phyloP scores from a whole-genome alignment of 75 land plant species.

The Larix kaempferi region DNA sequence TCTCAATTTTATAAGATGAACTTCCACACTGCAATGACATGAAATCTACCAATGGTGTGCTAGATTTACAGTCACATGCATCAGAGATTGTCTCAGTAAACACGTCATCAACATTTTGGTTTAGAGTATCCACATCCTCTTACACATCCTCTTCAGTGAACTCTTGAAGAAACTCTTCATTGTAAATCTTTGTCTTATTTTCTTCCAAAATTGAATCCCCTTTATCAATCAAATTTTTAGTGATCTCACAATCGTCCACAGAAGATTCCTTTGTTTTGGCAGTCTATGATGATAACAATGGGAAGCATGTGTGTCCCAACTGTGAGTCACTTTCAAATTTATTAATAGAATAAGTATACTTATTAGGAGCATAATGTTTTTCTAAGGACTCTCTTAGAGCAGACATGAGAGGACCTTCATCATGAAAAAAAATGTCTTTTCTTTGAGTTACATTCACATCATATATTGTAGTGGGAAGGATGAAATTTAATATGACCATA shows the following conservation, averaged over 20 bases:
- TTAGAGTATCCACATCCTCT: neutral
- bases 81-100: neutral
- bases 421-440: slow-evolving; percentile 81
- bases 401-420: slow-evolving; percentile 55
- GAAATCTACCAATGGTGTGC: neutral
- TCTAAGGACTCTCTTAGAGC: slow-evolving; percentile 59
- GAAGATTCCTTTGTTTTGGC: neutral
- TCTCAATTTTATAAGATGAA: neutral
- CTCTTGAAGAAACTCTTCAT: slow-evolving; percentile 1
- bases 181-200: neutral
- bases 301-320: no score
- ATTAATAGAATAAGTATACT: slow-evolving; percentile 51
- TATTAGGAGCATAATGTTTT: slow-evolving; percentile 60
- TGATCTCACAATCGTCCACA: neutral
- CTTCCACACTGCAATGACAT: neutral
- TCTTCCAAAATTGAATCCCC: neutral
- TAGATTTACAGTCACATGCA: neutral
- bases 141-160: neutral
- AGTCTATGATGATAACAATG: neutral
- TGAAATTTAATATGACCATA: slow-evolving; percentile 79
- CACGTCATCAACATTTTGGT: neutral
- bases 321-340: slow-evolving; percentile 22
- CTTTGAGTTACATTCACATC: slow-evolving; percentile 97
- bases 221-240: neutral
- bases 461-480: slow-evolving; percentile 60